These are phyloP conservation scores for Botrytis squamosa DNA, from an alignment of 2,329 filamentous ascomycete genomes.

Conservation along the genomic window DNA sequence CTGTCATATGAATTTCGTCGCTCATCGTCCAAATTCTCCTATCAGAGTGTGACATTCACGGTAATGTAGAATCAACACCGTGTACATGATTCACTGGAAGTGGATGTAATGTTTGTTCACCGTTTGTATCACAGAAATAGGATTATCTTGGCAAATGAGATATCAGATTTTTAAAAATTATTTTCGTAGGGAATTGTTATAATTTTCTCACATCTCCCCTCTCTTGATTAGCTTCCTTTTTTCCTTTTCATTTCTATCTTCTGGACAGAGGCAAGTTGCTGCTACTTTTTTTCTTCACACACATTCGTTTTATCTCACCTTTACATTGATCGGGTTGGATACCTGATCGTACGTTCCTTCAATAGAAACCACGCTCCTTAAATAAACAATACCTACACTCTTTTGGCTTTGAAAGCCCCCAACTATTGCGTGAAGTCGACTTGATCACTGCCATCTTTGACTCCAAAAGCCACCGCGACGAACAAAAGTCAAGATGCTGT, in stretches of 20 bases:
- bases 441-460: background rate
- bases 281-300: background rate
- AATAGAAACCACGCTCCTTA: background rate
- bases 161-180: background rate
- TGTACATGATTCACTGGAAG: background rate
- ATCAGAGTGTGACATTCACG: too few species aligned
- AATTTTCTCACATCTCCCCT: background rate
- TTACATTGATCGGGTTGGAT: conserved; percentile 15
- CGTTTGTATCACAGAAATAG: background rate
- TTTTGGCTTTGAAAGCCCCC: background rate
- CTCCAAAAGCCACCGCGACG: background rate
- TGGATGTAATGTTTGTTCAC: background rate
- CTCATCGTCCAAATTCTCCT: background rate
- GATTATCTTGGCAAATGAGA: background rate
- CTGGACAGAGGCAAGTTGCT: background rate
- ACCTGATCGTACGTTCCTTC: conserved; percentile 18
- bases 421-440: background rate
- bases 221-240: background rate
- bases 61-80: background rate
- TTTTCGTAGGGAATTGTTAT: background rate
- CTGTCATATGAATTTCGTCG: background rate
- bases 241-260: background rate
- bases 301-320: conserved; percentile 4
- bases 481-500: background rate
- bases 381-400: background rate